Percentiles rank a stretch among this genome's conserved stretches.
Evolutionary conservation across 1,284 basidiomycete genomes (phyloP).

Genomic region (Irpex lacteus): DNA sequence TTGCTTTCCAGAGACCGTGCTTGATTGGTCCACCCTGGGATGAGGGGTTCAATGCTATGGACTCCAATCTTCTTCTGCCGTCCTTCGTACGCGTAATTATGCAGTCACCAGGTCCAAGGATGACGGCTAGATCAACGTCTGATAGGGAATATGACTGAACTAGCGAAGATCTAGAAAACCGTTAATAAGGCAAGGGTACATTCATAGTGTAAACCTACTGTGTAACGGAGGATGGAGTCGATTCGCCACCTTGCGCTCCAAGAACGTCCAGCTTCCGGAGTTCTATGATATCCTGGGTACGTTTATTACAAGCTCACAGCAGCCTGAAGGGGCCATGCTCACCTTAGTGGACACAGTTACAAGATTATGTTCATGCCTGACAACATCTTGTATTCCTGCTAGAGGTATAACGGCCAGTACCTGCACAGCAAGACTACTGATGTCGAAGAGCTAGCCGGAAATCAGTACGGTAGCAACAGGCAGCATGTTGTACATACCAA

Average conservation of each 20-base stretch:
- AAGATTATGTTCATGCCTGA: constrained; percentile 38
- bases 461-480: background rate
- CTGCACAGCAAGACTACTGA: constrained; percentile 26
- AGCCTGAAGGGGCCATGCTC: constrained; percentile 1
- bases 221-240: constrained; percentile 6
- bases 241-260: constrained; percentile 25
- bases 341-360: constrained; percentile 44
- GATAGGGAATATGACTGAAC: constrained; percentile 16
- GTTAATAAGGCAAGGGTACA: background rate
- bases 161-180: constrained; percentile 11
- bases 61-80: constrained; percentile 22
- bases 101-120: constrained; percentile 18
- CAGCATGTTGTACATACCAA: constrained; percentile 32
- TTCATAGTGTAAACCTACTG: constrained; percentile 15
- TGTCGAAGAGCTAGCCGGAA: constrained; percentile 38
- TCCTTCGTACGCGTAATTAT: constrained; percentile 20
- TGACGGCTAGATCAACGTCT: constrained; percentile 10
- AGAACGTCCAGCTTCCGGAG: constrained; percentile 35
- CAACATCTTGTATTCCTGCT: constrained; percentile 30
- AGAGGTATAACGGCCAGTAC: constrained; percentile 29
- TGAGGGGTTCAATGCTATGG: constrained; percentile 4
- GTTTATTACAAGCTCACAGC: background rate
- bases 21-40: background rate
- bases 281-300: constrained; percentile 41
- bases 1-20: constrained; percentile 29